Base-by-base conservation (phyloP, 2,329 filamentous ascomycete genomes). In the Hawksworthiomyces lignivorus region DNA sequence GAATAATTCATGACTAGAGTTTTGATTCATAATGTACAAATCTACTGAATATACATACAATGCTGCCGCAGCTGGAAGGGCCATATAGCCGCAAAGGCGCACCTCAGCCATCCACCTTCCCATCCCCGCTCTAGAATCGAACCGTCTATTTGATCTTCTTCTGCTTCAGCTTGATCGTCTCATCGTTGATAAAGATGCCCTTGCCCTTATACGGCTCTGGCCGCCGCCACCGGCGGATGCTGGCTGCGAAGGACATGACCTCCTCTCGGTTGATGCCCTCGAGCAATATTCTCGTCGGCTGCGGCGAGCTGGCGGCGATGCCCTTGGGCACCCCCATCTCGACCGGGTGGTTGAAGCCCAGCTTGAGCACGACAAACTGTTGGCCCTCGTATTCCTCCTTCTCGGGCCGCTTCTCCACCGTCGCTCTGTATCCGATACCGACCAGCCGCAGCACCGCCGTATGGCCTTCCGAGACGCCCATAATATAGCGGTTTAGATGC, bases 141-240 rank as follows among this genome's bases (percentile, higher is more conserved):
- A n/a, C 40, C 52, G 34, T 58, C 69, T 80, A 92, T 73, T 89
- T 90, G 63, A 90, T 87, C 77, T 90, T 92, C 83, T 96, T 98
- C 57, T 87, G 84, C 82, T 98, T 98, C 65, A 98, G 64, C 75
- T 84, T 94, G 68, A 98, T 96, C 22, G 88, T 96, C 74, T 98
- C 88, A 50, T 89, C 87, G 58, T 97, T 94, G 55, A 98, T 82
- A 62, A 97, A 98, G 54, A 98, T 94, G 55, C 92, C 92, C 79
- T 98, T 97, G 52, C 92, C 92, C 78, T 98, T 98, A 67, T 98
- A 98, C 51, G 92, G 92, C 68, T 98, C 92, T 22, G 92, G 92
- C 50, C 76, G 77, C 59, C 92, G 82, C 90, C 90, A 97, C 64
- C 72, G 76, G 54, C 87, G 75, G 52, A 98, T 94, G 54, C 82